A percentile compares a stretch with the other conserved stretches of the same genome.
phyloP scores from a whole-genome alignment of 306 rosid genomes.

The Trichosanthes truncata region DNA sequence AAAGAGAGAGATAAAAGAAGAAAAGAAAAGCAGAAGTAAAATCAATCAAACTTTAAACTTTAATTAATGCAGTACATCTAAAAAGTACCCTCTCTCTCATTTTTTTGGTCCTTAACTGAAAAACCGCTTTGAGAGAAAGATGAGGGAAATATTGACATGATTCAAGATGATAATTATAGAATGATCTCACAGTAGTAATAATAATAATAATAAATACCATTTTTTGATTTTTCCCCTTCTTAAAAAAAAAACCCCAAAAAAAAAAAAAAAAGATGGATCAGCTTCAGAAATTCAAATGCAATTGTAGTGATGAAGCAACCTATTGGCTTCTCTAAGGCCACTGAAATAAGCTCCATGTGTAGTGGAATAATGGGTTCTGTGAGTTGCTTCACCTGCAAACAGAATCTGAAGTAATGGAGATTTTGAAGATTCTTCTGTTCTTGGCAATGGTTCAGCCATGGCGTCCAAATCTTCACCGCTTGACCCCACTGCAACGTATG shows the following conservation, averaged over 20 bases:
- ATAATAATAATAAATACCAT: not conserved
- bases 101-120: slow-evolving; percentile 22
- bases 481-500: slow-evolving; percentile 81
- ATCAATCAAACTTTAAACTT: slow-evolving; percentile 21
- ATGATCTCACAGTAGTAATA: slow-evolving; percentile 36
- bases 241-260: slow-evolving; percentile 24
- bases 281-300: slow-evolving; percentile 42
- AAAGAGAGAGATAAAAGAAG: slow-evolving; percentile 3
- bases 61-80: slow-evolving; percentile 44
- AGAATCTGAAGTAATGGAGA: slow-evolving; percentile 66
- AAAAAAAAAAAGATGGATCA: slow-evolving; percentile 6
- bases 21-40: slow-evolving; percentile 24
- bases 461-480: slow-evolving; percentile 80
- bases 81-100: slow-evolving; percentile 28
- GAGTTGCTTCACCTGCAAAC: slow-evolving; percentile 99
- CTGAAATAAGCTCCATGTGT: slow-evolving; percentile 98
- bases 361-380: slow-evolving; percentile 93
- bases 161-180: slow-evolving; percentile 14
- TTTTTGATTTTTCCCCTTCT: not conserved
- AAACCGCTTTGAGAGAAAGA: slow-evolving; percentile 14
- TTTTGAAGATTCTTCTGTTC: slow-evolving; percentile 17
- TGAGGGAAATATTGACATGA: slow-evolving; percentile 11
- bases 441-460: slow-evolving; percentile 88
- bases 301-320: slow-evolving; percentile 85
- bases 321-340: slow-evolving; percentile 92